Base-by-base conservation (phyloP, 495 filamentous ascomycete species). In the Penicillium parvum region DNA sequence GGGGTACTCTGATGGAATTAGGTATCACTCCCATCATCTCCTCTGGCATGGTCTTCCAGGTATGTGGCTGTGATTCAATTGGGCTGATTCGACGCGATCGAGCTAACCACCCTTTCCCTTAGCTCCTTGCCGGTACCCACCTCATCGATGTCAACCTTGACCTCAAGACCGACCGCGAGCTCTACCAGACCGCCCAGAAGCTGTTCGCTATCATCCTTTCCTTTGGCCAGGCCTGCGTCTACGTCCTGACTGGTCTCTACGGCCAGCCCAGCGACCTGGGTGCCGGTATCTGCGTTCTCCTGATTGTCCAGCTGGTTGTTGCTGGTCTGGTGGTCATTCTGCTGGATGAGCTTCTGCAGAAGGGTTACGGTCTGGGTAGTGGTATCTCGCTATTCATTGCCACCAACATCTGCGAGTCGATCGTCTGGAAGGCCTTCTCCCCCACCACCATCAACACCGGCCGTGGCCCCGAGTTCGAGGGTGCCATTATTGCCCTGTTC, bases 341-440 rank as follows among this genome's bases (percentile, higher is more conserved):
- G 38, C 86, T 99, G 46, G 94, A 99, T 62, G 94, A 99, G 77
- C 83, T 99, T 41, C 83, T 99, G 57, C 94, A 97, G 76, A 99
- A 99, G 80, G 92, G 94, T 40, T 99, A 99, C 60, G 94, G 94
- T 65, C 83, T 99, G 43, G 94, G 92, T 63, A 91, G 86, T 65
- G 94, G 94, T 72, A 99, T 99, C 67, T 96, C 90, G 32, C 84
- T 99, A 41, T 99, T 99, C 81, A 99, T 99, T 64, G 94, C 94
- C 41, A 99, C 94, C 75, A 97, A 97, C 79, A 97, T 99, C 72
- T 99, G 94, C 84, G 94, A 99, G 73, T 96, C 90, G 23, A 99
- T 99, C 65, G 83, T 99, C 67, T 99, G 94, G 94, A 96, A 95
- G 77, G 94, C 94, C 14, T 97, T 97, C 76, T 95, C 90, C 40